phyloP scores from a whole-genome alignment of 2,329 filamentous ascomycete species.

The Tolypocladium ophioglossoides region DNA sequence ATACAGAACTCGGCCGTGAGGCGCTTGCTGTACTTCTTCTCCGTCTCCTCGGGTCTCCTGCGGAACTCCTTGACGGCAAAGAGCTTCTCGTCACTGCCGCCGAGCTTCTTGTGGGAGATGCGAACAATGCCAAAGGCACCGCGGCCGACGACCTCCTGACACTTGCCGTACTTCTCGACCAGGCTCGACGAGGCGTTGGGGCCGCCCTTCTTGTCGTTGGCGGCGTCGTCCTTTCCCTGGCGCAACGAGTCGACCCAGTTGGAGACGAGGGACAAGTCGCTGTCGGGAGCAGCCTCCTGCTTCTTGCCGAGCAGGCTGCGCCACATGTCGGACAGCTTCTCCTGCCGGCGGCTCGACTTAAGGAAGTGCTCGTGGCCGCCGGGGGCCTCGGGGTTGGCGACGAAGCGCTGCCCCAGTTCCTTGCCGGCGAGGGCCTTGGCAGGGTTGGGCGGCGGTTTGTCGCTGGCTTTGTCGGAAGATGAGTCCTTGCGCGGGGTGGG shows the following conservation, averaged over 20 bases:
- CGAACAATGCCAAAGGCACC: slow-evolving; percentile 96
- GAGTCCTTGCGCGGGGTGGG: slow-evolving; percentile 33
- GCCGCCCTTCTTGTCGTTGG: slow-evolving; percentile 62
- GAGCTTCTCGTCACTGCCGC: slow-evolving; percentile 74
- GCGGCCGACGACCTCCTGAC: slow-evolving; percentile 90
- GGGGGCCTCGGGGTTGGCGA: slow-evolving; percentile 37
- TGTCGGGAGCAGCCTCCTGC: slow-evolving; percentile 61
- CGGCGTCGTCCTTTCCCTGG: slow-evolving; percentile 76
- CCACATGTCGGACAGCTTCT: slow-evolving; percentile 90
- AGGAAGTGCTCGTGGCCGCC: slow-evolving; percentile 81
- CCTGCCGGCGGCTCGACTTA: slow-evolving; percentile 81
- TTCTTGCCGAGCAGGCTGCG: slow-evolving; percentile 78
- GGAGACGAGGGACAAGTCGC: slow-evolving; percentile 85
- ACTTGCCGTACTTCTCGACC: slow-evolving; percentile 96
- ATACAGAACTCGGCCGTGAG: slow-evolving; percentile 98
- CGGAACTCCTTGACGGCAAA: slow-evolving; percentile 99
- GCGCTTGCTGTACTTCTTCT: slow-evolving; percentile 96
- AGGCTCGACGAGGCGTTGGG: slow-evolving; percentile 62
- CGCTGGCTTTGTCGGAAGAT: slow-evolving; percentile 15
- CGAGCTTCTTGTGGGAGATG: slow-evolving; percentile 91
- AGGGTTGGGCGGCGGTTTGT: slow-evolving; percentile 15
- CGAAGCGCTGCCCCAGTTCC: slow-evolving; percentile 39
- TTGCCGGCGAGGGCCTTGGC: slow-evolving; percentile 18
- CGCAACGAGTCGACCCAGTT: slow-evolving; percentile 93
- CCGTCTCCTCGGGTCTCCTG: slow-evolving; percentile 82